Conservation (phyloP, 345 rosid species). For the Citrus trifoliata region DNA sequence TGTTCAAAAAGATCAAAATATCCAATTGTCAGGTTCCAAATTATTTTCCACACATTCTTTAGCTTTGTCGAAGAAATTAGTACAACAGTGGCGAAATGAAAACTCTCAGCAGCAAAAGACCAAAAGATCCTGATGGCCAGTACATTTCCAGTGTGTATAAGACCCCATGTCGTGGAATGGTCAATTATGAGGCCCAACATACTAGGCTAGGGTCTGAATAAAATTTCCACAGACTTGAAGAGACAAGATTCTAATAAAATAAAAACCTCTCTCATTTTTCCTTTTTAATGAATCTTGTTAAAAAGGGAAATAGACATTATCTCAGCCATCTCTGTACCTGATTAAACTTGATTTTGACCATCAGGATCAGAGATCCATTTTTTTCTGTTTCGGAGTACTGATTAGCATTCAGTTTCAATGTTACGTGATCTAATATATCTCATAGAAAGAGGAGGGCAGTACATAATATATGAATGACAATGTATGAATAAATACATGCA, state of each 20-base stretch:
- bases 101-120: not conserved
- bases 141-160: not conserved
- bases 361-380: not conserved
- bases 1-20: conserved; percentile 28
- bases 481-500: not conserved
- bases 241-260: not conserved
- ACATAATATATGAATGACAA: not conserved
- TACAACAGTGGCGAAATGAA: not conserved
- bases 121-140: not conserved
- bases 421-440: not conserved
- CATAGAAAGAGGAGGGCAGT: not conserved
- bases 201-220: not conserved
- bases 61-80: not conserved
- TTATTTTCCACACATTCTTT: not conserved
- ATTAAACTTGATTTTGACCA: not conserved
- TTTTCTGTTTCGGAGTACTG: not conserved
- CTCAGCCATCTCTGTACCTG: not conserved
- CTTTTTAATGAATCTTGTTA: not conserved
- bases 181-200: not conserved
- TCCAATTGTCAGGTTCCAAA: conserved; percentile 3
- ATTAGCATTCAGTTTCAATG: not conserved
- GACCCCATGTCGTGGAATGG: not conserved
- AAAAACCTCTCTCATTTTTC: not conserved
- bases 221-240: not conserved
- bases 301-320: not conserved